phyloP scores from a whole-genome alignment of 1,284 basidiomycete genomes.

The Cystobasidium sp. region DNA sequence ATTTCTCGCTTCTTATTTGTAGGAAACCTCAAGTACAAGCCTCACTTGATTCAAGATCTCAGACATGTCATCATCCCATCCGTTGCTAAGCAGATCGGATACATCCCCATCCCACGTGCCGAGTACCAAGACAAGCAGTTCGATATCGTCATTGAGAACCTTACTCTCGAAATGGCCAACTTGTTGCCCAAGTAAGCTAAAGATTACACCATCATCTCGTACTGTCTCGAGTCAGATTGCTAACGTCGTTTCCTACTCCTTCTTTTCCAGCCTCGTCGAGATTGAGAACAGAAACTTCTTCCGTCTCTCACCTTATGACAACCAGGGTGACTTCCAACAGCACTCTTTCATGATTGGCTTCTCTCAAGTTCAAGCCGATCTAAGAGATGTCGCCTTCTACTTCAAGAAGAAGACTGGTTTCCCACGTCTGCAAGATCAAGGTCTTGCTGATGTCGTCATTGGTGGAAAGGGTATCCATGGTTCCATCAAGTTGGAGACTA shows the following conservation, averaged over 20 bases:
- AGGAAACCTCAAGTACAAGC: conserved; percentile 79
- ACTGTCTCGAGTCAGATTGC: conserved; percentile 55
- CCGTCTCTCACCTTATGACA: conserved; percentile 77
- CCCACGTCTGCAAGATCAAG: conserved; percentile 82
- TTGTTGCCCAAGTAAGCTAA: conserved; percentile 65
- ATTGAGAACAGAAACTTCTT: conserved; percentile 82
- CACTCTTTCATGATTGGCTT: conserved; percentile 63
- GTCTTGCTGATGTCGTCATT: conserved; percentile 85
- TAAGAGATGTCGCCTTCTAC: conserved; percentile 88
- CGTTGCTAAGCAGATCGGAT: conserved; percentile 76
- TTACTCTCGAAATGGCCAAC: conserved; percentile 82
- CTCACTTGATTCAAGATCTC: conserved; percentile 80
- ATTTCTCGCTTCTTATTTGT: background rate
- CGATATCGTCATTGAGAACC: conserved; percentile 90
- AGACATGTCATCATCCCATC: conserved; percentile 78
- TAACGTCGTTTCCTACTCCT: conserved; percentile 58
- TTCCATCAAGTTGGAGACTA: conserved; percentile 61
- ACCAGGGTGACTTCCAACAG: conserved; percentile 69
- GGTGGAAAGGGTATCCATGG: conserved; percentile 71
- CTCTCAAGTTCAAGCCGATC: conserved; percentile 89
- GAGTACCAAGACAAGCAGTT: conserved; percentile 79
- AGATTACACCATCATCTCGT: conserved; percentile 26
- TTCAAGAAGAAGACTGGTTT: conserved; percentile 62
- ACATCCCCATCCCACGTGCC: conserved; percentile 86
- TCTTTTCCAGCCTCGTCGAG: conserved; percentile 65